These are phyloP conservation scores for Glarea lozoyensis DNA, from an alignment of 495 filamentous ascomycete species.

Conservation along the genomic window DNA sequence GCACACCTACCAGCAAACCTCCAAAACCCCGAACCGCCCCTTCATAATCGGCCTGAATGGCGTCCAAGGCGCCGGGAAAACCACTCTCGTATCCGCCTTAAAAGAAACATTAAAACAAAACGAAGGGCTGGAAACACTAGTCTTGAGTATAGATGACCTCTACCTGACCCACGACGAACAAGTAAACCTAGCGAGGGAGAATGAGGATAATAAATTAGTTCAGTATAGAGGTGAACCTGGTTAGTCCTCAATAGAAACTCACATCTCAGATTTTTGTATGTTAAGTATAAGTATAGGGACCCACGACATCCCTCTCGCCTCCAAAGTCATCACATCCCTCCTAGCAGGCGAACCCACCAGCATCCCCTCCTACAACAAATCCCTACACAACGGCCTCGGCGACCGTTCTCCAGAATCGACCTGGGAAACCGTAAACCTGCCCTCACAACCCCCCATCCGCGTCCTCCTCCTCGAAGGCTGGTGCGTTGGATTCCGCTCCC, in stretches of 20 bases:
- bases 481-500: conserved; percentile 76
- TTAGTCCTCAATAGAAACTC: no score
- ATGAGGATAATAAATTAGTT: conserved; percentile 66
- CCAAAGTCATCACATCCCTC: conserved; percentile 53
- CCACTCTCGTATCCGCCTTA: conserved; percentile 70
- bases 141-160: conserved; percentile 85
- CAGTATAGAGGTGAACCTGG: conserved; percentile 76
- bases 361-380: conserved; percentile 83
- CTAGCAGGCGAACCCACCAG: conserved; percentile 38
- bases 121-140: conserved; percentile 60
- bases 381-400: conserved; percentile 64
- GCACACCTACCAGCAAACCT: conserved; percentile 32
- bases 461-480: conserved; percentile 86
- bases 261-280: no score
- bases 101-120: conserved; percentile 54
- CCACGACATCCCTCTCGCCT: conserved; percentile 66
- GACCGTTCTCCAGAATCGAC: conserved; percentile 54
- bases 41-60: conserved; percentile 56
- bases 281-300: conserved; percentile 61
- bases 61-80: conserved; percentile 86
- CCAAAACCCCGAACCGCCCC: conserved; percentile 24
- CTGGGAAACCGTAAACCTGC: conserved; percentile 57
- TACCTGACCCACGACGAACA: conserved; percentile 73
- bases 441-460: conserved; percentile 40
- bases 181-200: conserved; percentile 49